Conservation (phyloP, 371 early-diverging fungal genomes). For the Mortierella sp. region DNA sequence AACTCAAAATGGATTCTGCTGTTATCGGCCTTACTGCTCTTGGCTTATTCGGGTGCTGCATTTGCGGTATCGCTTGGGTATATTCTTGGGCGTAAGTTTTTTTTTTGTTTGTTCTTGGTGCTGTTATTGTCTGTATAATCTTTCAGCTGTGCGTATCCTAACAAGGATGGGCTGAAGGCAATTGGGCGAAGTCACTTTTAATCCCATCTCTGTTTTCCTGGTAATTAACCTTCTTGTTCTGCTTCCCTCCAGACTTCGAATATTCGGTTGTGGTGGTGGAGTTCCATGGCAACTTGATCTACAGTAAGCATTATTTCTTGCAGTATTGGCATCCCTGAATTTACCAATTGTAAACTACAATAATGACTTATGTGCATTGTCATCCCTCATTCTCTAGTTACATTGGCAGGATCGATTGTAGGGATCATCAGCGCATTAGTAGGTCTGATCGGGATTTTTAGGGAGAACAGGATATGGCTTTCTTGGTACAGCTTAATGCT, state of each 20-base stretch:
- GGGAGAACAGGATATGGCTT: conserved; percentile 62
- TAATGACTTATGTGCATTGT: no score
- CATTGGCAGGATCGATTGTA: conserved; percentile 18
- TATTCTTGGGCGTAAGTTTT: conserved; percentile 27
- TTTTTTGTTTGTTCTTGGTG: no score
- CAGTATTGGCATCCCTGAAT: no score
- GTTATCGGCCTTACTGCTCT: conserved; percentile 25
- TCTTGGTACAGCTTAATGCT: conserved; percentile 63
- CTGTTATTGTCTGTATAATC: no score
- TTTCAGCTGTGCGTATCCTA: no score
- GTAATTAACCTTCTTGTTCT: not conserved
- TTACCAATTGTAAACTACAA: no score
- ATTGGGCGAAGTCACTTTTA: not conserved
- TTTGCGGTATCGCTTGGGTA: conserved; percentile 32
- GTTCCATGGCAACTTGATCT: conserved; percentile 40
- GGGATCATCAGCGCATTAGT: conserved; percentile 51
- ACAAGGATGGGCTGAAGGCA: no score
- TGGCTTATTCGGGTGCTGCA: conserved; percentile 33
- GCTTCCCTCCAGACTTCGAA: conserved; percentile 41
- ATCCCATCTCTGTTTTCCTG: not conserved
- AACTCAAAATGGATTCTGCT: conserved; percentile 47
- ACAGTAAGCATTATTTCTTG: conserved; percentile 32
- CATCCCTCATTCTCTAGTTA: conserved; percentile 14
- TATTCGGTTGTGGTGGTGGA: conserved; percentile 40
- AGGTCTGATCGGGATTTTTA: conserved; percentile 66